A percentile compares a stretch with the other conserved stretches of the same genome.
These are phyloP conservation scores for Metschnikowia borealis DNA, from an alignment of 805 yeast genomes.

Conservation along the genomic window DNA sequence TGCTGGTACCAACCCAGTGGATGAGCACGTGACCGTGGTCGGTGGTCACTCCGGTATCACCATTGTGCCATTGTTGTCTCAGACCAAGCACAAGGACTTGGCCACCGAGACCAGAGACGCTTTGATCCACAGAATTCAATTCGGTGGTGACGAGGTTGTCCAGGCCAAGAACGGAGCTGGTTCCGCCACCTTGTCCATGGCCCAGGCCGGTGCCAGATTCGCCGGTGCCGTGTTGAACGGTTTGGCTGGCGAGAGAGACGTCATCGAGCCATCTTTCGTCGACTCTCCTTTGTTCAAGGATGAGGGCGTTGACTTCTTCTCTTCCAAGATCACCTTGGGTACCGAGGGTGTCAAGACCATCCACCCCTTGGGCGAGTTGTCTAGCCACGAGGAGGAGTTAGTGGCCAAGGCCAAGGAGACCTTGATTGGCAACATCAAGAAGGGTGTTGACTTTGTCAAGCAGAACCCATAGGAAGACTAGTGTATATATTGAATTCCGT, in stretches of 20 bases:
- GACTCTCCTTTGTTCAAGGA: constrained; percentile 77
- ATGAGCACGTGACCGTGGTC: constrained; percentile 79
- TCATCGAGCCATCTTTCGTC: constrained; percentile 66
- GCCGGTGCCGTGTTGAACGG: constrained; percentile 63
- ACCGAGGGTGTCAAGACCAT: constrained; percentile 81
- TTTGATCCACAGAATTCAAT: constrained; percentile 84
- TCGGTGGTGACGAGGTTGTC: constrained; percentile 95
- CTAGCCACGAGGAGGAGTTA: constrained; percentile 79
- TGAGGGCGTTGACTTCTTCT: constrained; percentile 96
- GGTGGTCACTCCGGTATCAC: constrained; percentile 98
- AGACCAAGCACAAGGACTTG: constrained; percentile 62
- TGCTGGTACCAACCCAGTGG: constrained; percentile 68
- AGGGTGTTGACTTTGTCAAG: constrained; percentile 86
- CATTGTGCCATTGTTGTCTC: constrained; percentile 89
- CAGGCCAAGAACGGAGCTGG: constrained; percentile 93
- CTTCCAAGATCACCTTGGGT: constrained; percentile 91
- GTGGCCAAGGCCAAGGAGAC: constrained; percentile 83
- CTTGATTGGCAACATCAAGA: constrained; percentile 82
- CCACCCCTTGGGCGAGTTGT: constrained; percentile 71
- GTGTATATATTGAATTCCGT: neutral
- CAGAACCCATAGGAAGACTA: constrained; percentile 50
- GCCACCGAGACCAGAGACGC: constrained; percentile 61
- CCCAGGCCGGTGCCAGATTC: constrained; percentile 82
- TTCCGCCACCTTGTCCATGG: constrained; percentile 91
- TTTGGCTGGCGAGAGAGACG: constrained; percentile 58